Base-by-base conservation (phyloP, 768 basidiomycete genomes). In the Suillus lakei region DNA sequence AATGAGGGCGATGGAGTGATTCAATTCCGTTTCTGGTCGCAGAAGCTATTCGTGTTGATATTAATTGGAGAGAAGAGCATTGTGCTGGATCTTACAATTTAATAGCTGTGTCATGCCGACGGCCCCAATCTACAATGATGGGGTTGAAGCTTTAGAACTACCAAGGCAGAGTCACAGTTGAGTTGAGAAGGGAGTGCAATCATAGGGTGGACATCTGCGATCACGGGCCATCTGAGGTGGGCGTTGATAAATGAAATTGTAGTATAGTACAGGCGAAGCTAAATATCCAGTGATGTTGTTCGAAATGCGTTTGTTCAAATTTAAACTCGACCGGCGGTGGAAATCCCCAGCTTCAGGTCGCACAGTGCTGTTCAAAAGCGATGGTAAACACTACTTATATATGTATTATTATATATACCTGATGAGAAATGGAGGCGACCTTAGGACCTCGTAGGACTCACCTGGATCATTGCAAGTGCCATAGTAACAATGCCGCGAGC, bases 381-480 rank as follows among this genome's bases (percentile, higher is more conserved):
- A 32, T 7, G 32, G 7, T 32, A 7, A 32, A 32, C 32, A 32
- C 32, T 32, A 36, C 10, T 5, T 34, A 36, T 36, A 36, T 36
- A 36, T 36, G 9, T 36, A 34, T 34, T 34, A 34, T 34, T 34
- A 34, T 34, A 34, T 34, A 34, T 34, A 36, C 10, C 36, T 36
- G 36, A 36, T 36, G 39, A 39, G 39, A 39, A 15, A 39, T 15
- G 39, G 15, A 9, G 43, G 21, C 21, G 21, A 8, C 6, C 6
- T n/a, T n/a, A n/a, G 9, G n/a, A 67, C 71, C 58, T 1, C 6
- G n/a, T n/a, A n/a, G 9, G n/a, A 67, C 71, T 60, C 38, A 56
- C 74, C 71, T 62, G 74, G 64, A 55, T 74, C 74, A 21, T 69
- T 48, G 2, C 76, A 66, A 18, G 59, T 34, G 18, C 34, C 61